Evolutionary conservation across 2,329 filamentous ascomycete species (phyloP).

Genomic region (Mycosphaerelloides madeirae): DNA sequence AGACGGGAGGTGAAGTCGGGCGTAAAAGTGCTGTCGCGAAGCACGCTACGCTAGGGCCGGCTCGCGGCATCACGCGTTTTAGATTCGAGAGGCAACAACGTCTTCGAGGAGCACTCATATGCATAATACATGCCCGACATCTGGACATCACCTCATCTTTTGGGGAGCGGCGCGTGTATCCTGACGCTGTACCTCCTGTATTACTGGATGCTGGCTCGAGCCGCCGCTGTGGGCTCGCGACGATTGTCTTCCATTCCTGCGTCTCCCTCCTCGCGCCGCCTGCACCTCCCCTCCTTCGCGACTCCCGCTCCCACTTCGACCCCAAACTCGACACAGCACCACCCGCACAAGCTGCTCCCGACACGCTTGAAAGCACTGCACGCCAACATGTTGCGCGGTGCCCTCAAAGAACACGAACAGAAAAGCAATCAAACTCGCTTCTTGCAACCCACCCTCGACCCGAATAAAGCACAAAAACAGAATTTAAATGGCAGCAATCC

Average conservation of each 20-base stretch:
- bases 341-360: constrained; percentile 8
- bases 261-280: constrained; percentile 16
- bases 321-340: constrained; percentile 7
- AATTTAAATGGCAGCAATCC: constrained; percentile 27
- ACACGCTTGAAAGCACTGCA: constrained; percentile 9
- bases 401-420: constrained; percentile 37
- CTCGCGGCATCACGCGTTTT: not conserved
- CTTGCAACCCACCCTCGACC: constrained; percentile 12
- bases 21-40: not conserved
- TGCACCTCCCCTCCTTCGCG: constrained; percentile 12
- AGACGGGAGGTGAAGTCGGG: not conserved
- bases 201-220: constrained; percentile 28
- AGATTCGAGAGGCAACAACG: not conserved
- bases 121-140: not conserved
- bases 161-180: constrained; percentile 10
- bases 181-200: constrained; percentile 18
- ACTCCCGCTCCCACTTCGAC: constrained; percentile 6
- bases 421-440: constrained; percentile 28
- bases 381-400: constrained; percentile 38
- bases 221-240: constrained; percentile 24
- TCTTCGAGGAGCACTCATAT: not conserved
- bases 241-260: constrained; percentile 18
- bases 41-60: not conserved
- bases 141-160: not conserved
- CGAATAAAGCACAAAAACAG: constrained; percentile 33